Evolutionary conservation across 2,329 filamentous ascomycete species (phyloP), one percentile per base, ranked within the genome.

Genomic region (Cadophora gregata): DNA sequence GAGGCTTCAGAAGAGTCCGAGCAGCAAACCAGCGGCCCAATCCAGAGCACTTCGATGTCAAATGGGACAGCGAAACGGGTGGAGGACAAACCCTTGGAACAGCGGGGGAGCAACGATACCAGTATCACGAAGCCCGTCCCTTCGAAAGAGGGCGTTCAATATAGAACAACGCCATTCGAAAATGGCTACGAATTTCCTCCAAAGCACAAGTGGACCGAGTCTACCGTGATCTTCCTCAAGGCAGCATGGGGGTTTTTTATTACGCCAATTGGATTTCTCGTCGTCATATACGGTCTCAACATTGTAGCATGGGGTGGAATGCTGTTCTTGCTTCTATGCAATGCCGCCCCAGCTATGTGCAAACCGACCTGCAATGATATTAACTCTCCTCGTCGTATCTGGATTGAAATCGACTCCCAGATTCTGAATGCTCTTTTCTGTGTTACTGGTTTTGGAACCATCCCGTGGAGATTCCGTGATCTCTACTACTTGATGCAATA

Each of bases 241-340:
- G 84, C 86, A 0, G 92, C 91, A 75, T 90, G 88, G 87, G 85
- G 86, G 62, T 97, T 93, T 81, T 86, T 91, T 73, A 81, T 86
- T 45, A 96, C 92, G 0, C 90, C 90, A 0, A 78, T 91, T 63
- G 93, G 93, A 2, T 93, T 96, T 76, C 81, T 92, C 63, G 86
- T 95, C 48, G 91, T 89, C 1, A 77, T 97, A 6, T 97, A 96
- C 78, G 88, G 90, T 14, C 84, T 96, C 65, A 94, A 95, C 70
- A 86, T 97, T 24, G 87, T 97, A 10, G 93, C 91, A 0, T 97
- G 93, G 93, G 93, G 93, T 61, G 93, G 91, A 66, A 97, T 97
- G 93, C 84, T 97, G 38, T 96, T 97, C 79, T 81, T 97, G 21
- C 82, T 97, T 1, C 86, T 97, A 29, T 91, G 89, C 81, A 92